Conservation (phyloP, 148 eudicot genomes). For the Silene conica region DNA sequence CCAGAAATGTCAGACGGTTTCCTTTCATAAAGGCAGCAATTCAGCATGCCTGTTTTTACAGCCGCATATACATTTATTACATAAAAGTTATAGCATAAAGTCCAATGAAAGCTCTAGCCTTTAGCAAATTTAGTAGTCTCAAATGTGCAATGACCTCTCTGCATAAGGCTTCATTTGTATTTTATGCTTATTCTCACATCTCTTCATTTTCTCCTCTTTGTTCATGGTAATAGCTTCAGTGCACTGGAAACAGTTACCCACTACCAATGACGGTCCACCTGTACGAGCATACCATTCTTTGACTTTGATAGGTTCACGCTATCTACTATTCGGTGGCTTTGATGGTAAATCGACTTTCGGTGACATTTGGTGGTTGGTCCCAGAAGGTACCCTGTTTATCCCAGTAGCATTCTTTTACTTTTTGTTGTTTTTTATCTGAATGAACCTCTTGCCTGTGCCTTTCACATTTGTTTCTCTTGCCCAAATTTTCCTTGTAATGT, state of each 20-base stretch:
- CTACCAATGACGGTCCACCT: constrained; percentile 70
- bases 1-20: background rate
- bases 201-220: background rate
- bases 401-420: background rate
- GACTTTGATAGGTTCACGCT: constrained; percentile 68
- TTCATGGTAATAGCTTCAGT: constrained; percentile 50
- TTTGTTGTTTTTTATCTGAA: background rate
- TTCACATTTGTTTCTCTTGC: background rate
- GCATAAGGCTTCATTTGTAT: background rate
- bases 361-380: constrained; percentile 98
- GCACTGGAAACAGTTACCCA: constrained; percentile 85
- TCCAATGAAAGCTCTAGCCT: background rate
- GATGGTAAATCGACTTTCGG: constrained; percentile 95
- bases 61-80: background rate
- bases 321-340: constrained; percentile 90
- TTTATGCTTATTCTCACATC: background rate
- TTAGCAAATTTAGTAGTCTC: background rate
- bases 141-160: background rate
- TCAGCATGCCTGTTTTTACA: background rate
- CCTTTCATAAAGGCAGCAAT: background rate
- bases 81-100: background rate
- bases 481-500: background rate
- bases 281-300: constrained; percentile 91
- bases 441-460: too few relatives aligned
- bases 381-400: constrained; percentile 65